phyloP scores from a whole-genome alignment of 352 stramenopile species.

The Pythium apleroticum region DNA sequence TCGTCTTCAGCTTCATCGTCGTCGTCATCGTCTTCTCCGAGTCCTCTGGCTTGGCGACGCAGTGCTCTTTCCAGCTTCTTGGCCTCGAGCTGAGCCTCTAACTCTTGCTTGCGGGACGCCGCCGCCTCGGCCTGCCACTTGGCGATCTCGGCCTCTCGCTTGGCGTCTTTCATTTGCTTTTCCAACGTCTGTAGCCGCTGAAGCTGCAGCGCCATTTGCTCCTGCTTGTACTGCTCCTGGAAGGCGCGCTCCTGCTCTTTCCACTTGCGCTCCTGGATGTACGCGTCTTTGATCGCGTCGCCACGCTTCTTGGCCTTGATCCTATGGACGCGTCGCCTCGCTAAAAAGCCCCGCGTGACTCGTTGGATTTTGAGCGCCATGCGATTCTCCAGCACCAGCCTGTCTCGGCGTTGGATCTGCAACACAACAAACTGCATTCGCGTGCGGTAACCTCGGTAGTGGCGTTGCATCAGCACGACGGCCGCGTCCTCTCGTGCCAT shows the following conservation, averaged over 20 bases:
- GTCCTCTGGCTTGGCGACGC: neutral
- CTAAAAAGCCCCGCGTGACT: conserved; percentile 36
- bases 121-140: conserved; percentile 52
- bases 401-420: conserved; percentile 38
- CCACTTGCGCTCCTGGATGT: conserved; percentile 57
- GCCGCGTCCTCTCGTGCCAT: conserved; percentile 43
- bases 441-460: conserved; percentile 49
- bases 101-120: conserved; percentile 41
- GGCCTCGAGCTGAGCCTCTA: conserved; percentile 37
- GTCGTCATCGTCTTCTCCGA: conserved; percentile 5
- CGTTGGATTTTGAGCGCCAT: conserved; percentile 41
- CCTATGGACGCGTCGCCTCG: conserved; percentile 30
- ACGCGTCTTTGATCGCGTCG: conserved; percentile 50
- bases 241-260: conserved; percentile 53
- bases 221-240: conserved; percentile 55
- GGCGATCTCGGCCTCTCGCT: conserved; percentile 58
- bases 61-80: conserved; percentile 23
- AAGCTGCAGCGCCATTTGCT: conserved; percentile 62
- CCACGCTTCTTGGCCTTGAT: conserved; percentile 34
- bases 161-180: conserved; percentile 52
- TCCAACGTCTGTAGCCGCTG: conserved; percentile 43
- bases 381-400: conserved; percentile 30
- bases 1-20: conserved; percentile 11
- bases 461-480: conserved; percentile 51
- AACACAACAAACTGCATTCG: conserved; percentile 41